Conservation (phyloP, 2,329 filamentous ascomycete species). For the Helotiales sp. region DNA sequence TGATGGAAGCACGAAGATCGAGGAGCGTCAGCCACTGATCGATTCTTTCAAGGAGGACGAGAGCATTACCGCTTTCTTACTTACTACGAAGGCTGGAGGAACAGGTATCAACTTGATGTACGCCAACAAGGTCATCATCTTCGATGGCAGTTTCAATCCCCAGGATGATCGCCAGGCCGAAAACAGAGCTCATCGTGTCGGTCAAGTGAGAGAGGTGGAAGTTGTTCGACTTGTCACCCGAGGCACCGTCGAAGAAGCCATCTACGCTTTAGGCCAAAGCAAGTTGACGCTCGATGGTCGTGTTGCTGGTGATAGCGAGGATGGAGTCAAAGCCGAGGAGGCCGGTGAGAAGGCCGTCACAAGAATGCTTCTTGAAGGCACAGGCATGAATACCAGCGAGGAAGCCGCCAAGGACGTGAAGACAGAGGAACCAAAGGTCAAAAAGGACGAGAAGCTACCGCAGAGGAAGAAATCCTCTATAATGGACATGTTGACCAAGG, state of each 20-base stretch:
- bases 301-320: slow-evolving; percentile 64
- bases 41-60: slow-evolving; percentile 81
- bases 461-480: slow-evolving; percentile 24
- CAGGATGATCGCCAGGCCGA: slow-evolving; percentile 99
- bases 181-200: slow-evolving; percentile 93
- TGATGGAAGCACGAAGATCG: slow-evolving; percentile 81
- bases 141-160: slow-evolving; percentile 96
- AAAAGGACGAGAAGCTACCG: slow-evolving; percentile 18
- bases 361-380: slow-evolving; percentile 40
- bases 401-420: slow-evolving; percentile 18
- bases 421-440: slow-evolving; percentile 12
- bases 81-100: slow-evolving; percentile 93
- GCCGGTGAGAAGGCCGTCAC: slow-evolving; percentile 37
- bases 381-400: slow-evolving; percentile 20
- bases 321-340: slow-evolving; percentile 50
- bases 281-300: slow-evolving; percentile 88
- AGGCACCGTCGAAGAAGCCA: slow-evolving; percentile 89
- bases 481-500: slow-evolving; percentile 20
- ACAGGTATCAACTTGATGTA: slow-evolving; percentile 95
- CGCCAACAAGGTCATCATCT: slow-evolving; percentile 97
- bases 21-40: slow-evolving; percentile 83
- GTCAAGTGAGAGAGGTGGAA: slow-evolving; percentile 88
- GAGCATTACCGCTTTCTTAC: slow-evolving; percentile 85
- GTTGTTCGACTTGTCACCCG: slow-evolving; percentile 83
- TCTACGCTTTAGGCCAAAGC: slow-evolving; percentile 87